These are phyloP conservation scores for Senna siamea DNA, from an alignment of 306 rosid species.

Conservation along the genomic window DNA sequence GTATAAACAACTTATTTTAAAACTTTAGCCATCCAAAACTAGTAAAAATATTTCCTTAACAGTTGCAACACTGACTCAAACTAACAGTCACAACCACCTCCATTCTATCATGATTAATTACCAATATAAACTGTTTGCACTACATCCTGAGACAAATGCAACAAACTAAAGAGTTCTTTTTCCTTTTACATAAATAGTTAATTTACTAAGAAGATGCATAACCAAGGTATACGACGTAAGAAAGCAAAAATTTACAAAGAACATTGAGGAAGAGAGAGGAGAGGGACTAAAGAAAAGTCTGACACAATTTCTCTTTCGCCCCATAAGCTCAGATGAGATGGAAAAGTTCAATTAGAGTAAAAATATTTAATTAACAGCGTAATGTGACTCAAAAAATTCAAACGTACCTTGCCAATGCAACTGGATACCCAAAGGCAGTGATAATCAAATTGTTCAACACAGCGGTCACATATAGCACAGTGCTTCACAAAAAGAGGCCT, in stretches of 20 bases:
- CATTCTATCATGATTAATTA: background rate
- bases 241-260: constrained; percentile 15
- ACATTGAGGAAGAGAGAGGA: background rate
- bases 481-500: constrained; percentile 99
- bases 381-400: constrained; percentile 28
- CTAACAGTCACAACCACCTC: constrained; percentile 22
- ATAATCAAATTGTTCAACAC: constrained; percentile 98
- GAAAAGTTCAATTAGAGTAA: constrained; percentile 1
- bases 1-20: constrained; percentile 8
- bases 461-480: constrained; percentile 90
- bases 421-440: constrained; percentile 99
- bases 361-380: background rate
- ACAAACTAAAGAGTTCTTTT: background rate
- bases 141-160: background rate
- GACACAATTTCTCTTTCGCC: background rate
- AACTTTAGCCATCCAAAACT: constrained; percentile 7
- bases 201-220: background rate
- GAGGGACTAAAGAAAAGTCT: constrained; percentile 5
- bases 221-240: background rate
- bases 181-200: background rate
- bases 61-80: background rate
- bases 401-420: constrained; percentile 94
- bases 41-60: background rate
- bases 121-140: constrained; percentile 13
- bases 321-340: constrained; percentile 16